Conservation (phyloP, 2,329 filamentous ascomycete species). For the Fusarium devonianum region DNA sequence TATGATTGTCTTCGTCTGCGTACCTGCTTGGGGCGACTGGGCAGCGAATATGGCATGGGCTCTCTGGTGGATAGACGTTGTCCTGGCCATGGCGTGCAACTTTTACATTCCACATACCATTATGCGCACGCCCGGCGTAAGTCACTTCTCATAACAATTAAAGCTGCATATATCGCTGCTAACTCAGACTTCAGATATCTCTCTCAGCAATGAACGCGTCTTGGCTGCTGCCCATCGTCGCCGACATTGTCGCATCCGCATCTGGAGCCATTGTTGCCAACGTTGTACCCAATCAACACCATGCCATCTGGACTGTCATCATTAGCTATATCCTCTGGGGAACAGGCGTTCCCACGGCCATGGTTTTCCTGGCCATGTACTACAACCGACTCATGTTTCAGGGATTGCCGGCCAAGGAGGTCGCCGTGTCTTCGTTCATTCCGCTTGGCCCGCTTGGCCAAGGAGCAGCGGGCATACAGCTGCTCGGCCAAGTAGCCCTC, state of each 20-base stretch:
- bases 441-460: slow-evolving; percentile 69
- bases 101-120: slow-evolving; percentile 60
- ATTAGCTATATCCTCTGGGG: slow-evolving; percentile 69
- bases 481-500: slow-evolving; percentile 51
- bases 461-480: slow-evolving; percentile 62
- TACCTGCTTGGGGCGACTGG: slow-evolving; percentile 63
- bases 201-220: slow-evolving; percentile 60
- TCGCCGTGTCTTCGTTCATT: slow-evolving; percentile 68
- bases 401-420: slow-evolving; percentile 65
- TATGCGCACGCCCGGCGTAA: slow-evolving; percentile 44
- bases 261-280: slow-evolving; percentile 64
- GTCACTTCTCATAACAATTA: slow-evolving; percentile 21
- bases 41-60: slow-evolving; percentile 58
- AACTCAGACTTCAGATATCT: slow-evolving; percentile 23
- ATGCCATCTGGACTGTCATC: slow-evolving; percentile 64
- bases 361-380: slow-evolving; percentile 66
- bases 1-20: slow-evolving; percentile 64
- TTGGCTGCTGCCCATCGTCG: slow-evolving; percentile 68
- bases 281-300: slow-evolving; percentile 56
- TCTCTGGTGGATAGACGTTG: slow-evolving; percentile 61
- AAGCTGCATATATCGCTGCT: slow-evolving; percentile 45
- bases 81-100: slow-evolving; percentile 54
- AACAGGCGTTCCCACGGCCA: slow-evolving; percentile 58
- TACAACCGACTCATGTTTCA: slow-evolving; percentile 67
- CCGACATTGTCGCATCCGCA: slow-evolving; percentile 67